These are phyloP conservation scores for Fusarium xylarioides DNA, from an alignment of 2,329 filamentous ascomycete species.

Conservation along the genomic window DNA sequence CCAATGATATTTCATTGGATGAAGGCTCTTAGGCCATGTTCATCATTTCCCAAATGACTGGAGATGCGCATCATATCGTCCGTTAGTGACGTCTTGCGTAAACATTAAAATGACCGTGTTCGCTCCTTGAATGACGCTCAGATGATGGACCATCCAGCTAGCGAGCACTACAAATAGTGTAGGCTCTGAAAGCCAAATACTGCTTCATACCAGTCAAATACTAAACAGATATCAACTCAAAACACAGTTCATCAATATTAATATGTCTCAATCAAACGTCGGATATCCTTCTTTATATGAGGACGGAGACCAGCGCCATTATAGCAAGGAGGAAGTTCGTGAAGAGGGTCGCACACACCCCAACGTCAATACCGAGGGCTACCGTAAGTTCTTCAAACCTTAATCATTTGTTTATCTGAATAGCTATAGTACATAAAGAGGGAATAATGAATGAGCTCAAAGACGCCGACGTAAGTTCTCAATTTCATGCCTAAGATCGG, in stretches of 20 bases:
- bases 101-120: neutral
- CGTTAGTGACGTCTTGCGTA: constrained; percentile 12
- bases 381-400: neutral
- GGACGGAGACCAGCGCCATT: constrained; percentile 20
- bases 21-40: too few relatives aligned
- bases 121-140: constrained; percentile 17
- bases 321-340: constrained; percentile 3
- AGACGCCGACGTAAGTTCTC: constrained; percentile 1
- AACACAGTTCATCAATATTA: neutral
- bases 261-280: constrained; percentile 22
- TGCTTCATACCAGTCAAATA: neutral
- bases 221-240: too few relatives aligned
- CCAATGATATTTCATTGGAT: neutral
- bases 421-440: constrained; percentile 3
- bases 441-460: constrained; percentile 24
- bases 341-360: constrained; percentile 8
- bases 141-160: constrained; percentile 1
- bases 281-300: constrained; percentile 22
- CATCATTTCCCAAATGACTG: neutral
- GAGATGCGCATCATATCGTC: neutral
- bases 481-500: rapidly evolving
- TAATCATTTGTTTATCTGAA: neutral
- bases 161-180: neutral
- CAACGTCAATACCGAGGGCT: constrained; percentile 15
- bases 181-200: neutral